Evolutionary conservation across 2,329 filamentous ascomycete genomes (phyloP), one percentile per base, ranked within the genome.

Genomic region (Nigrospora sphaerica): DNA sequence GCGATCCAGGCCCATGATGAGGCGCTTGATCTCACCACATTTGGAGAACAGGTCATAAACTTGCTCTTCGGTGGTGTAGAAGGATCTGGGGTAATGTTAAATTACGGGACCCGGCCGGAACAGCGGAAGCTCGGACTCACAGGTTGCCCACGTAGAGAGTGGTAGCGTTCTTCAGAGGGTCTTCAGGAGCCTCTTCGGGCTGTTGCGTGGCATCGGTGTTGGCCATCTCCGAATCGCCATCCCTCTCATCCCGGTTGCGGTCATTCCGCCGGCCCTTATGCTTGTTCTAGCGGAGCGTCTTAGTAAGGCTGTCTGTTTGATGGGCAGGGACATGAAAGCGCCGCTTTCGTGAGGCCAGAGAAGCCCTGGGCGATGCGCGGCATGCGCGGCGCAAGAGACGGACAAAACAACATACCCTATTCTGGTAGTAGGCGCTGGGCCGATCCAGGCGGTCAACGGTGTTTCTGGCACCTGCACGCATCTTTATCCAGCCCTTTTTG

Each of bases 61-160:
- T 66, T 98, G 93, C 71, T 98, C 93, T 66, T 98, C 93, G 47
- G 93, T 98, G 19, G 93, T 98, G 76, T 95, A 96, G 72, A 96
- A 96, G 36, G 91, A 95, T 46, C 87, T 90, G 56, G 52, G 46
- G 32, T 47, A 46, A 52, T 48, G 49, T 46, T 34, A 55, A 45
- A 40, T 28, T 11, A 32, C 14, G 6, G 31, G 28, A 14, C 28
- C 19, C 10, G 14, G 35, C 32, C 19, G 13, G 18, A 32, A 42
- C 38, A 34, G 7, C 39, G 34, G 32, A 43, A 31, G 11, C 14
- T 35, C 51, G 47, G 51, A 68, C 84, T 57, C 74, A 95, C 80
- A 98, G 75, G 66, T 98, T 98, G 59, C 93, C 93, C 40, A 98
- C 92, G 62, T 98, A 98, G 63, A 98, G 87, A 0, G 93, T 98